A percentile compares a stretch with the other conserved stretches of the same genome.
Conservation (phyloP, 257 asterid species). For the Capsicum chinense region DNA sequence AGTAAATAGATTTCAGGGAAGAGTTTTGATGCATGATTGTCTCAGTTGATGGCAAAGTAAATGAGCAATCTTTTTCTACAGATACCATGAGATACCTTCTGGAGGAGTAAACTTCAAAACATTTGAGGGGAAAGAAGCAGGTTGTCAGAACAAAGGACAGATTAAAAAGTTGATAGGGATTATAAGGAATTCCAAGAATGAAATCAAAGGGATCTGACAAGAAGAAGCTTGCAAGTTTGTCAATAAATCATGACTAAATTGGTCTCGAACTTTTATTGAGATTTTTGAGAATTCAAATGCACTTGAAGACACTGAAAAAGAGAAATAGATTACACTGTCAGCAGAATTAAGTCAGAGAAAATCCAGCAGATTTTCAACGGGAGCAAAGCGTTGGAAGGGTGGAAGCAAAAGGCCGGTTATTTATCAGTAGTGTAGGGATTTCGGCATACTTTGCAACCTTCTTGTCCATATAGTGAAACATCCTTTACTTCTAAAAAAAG, state of each 20-base stretch:
- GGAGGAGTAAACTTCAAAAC: not conserved
- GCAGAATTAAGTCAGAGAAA: too few species aligned
- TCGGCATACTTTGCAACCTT: not conserved
- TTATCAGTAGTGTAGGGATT: not conserved
- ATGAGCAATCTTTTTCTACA: not conserved
- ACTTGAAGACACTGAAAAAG: not conserved
- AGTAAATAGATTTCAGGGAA: not conserved
- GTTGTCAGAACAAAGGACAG: not conserved
- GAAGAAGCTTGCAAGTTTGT: not conserved
- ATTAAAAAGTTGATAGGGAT: not conserved
- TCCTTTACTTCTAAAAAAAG: not conserved
- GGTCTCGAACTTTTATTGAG: not conserved
- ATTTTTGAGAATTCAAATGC: not conserved
- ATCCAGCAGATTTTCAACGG: too few species aligned
- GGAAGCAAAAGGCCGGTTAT: not conserved
- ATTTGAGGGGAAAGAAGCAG: not conserved
- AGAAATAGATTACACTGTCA: too few species aligned
- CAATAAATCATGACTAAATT: not conserved
- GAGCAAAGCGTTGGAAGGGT: too few species aligned
- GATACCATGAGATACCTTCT: conserved; percentile 4
- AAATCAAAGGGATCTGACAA: not conserved
- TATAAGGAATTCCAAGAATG: not conserved
- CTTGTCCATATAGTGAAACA: not conserved
- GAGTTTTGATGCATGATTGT: conserved; percentile 11
- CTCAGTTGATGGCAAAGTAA: not conserved